Evolutionary conservation across 2,329 filamentous ascomycete species (phyloP).

Genomic region (Microsporum ferrugineum): DNA sequence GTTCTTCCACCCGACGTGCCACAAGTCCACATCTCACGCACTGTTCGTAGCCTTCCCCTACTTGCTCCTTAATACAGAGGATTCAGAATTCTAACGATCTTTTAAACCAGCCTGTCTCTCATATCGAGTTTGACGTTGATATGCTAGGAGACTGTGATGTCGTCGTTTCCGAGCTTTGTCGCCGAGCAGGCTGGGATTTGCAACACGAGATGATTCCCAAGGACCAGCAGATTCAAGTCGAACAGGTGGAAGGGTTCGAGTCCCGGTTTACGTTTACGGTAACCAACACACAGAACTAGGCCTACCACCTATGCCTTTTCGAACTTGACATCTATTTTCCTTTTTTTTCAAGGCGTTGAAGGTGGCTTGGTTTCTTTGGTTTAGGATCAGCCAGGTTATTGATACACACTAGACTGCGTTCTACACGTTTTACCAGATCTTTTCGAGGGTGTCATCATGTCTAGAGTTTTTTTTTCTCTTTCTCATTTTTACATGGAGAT

Average conservation of each 20-base stretch:
- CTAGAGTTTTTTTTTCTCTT: not conserved
- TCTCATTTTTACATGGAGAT: not conserved
- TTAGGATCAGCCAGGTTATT: not conserved
- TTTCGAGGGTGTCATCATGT: not conserved
- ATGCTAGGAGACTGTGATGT: constrained; percentile 91
- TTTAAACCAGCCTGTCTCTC: constrained; percentile 52
- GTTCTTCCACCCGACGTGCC: constrained; percentile 68
- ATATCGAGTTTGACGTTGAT: constrained; percentile 94
- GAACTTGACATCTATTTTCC: too few species aligned
- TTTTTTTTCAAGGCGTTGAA: not conserved
- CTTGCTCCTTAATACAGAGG: not conserved
- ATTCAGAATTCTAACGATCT: constrained; percentile 6
- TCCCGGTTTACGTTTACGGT: constrained; percentile 35
- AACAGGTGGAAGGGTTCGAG: constrained; percentile 37
- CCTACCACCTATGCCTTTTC: not conserved
- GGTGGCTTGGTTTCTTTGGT: not conserved
- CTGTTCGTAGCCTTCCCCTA: constrained; percentile 36
- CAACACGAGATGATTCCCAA: constrained; percentile 72
- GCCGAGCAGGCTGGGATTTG: constrained; percentile 67
- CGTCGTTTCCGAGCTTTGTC: constrained; percentile 75
- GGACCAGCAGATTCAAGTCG: constrained; percentile 50
- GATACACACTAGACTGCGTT: not conserved
- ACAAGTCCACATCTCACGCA: constrained; percentile 80
- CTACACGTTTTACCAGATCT: not conserved
- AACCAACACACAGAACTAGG: constrained; percentile 12